phyloP scores from a whole-genome alignment of 2,329 filamentous ascomycete genomes.

The Rhynchosporium secalis region DNA sequence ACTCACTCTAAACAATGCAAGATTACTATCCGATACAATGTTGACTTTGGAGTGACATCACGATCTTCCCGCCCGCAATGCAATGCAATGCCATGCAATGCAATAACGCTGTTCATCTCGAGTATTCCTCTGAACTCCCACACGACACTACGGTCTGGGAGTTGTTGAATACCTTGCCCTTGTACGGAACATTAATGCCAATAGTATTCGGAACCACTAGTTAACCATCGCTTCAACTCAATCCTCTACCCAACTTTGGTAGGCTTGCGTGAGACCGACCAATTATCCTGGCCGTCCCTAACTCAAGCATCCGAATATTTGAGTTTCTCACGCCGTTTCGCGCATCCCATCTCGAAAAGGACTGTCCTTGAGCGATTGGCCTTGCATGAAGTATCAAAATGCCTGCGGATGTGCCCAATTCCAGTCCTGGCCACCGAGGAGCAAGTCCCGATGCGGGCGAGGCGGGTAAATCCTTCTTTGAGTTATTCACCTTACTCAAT shows the following conservation, averaged over 20 bases:
- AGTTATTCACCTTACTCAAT: neutral
- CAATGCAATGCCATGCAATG: neutral
- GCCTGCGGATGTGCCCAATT: constrained; percentile 8
- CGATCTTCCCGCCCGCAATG: neutral
- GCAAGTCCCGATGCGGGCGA: constrained; percentile 1
- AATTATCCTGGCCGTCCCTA: neutral
- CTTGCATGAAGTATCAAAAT: constrained; percentile 24
- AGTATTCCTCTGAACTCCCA: neutral
- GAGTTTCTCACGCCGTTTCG: constrained; percentile 4
- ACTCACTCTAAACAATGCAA: neutral
- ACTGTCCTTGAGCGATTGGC: neutral
- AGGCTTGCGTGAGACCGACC: neutral
- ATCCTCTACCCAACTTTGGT: neutral
- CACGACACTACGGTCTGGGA: neutral
- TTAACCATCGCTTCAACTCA: neutral
- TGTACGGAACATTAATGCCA: neutral
- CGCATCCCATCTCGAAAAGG: constrained; percentile 1
- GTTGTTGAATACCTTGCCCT: neutral
- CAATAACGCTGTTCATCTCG: constrained; percentile 1
- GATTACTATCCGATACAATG: neutral
- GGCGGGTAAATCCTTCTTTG: neutral
- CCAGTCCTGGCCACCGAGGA: neutral
- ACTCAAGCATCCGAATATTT: constrained; percentile 3
- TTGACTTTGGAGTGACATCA: neutral
- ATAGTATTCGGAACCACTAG: constrained; percentile 1